Evolutionary conservation across 2,329 filamentous ascomycete species (phyloP), one percentile per base, ranked within the genome.

Genomic region (Diplodia sapinea): DNA sequence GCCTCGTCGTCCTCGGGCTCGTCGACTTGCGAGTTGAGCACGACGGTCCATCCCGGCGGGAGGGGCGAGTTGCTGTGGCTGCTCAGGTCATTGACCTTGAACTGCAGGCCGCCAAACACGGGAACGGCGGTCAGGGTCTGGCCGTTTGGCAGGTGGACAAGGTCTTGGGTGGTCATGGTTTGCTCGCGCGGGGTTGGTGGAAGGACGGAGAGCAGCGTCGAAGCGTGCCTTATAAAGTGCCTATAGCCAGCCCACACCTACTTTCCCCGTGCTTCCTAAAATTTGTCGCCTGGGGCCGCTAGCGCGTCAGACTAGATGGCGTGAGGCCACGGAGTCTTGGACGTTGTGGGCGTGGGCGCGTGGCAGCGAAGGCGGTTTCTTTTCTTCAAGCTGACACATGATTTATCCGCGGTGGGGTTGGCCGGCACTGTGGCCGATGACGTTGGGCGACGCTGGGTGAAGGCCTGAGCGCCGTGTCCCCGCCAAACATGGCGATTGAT

Each of bases 41-140:
- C 90, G 62, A 97, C 89, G 1, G 91, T 96, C 94, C 94, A 98
- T 38, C 94, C 94, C 6, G 91, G 87, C 0, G 94, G 93, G 69
- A 93, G 94, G 4, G 89, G 86, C 63, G 88, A 89, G 72, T 87
- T 86, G 74, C 36, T 59, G 17, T 90, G 87, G 31, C 85, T 82
- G 74, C 86, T 90, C 70, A 92, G 82, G 70, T 95, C 90, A 75
- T 92, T 90, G 68, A 89, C 87, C 78, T 94, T 95, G 88, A 97
- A 97, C 74, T 90, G 92, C 67, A 95, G 85, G 38, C 94, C 94
- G n/a, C 91, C 93, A 77, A 97, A 97, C 31, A 97, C 92, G 0
- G 93, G 91, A 15, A 88, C 88, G 38, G 96, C 91, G 3, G 89
- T 90, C 75, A 95, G 86, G 71, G 85, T 89, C 80, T 95, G 92